Conservation (phyloP, 441 rosid genomes). For the Rhodomyrtus psidioides region DNA sequence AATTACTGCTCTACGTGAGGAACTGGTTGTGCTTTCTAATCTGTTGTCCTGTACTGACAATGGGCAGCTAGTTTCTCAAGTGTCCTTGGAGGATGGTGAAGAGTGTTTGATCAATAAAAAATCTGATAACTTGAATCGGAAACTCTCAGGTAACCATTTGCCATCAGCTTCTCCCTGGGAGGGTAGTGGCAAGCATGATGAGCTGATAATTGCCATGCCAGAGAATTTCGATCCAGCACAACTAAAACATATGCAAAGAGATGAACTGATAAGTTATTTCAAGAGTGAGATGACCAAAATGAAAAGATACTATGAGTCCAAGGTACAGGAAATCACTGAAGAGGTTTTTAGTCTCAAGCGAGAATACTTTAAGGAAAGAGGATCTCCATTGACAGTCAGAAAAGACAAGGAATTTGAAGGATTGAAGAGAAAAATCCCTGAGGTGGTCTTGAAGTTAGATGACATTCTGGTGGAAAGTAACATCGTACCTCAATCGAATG, state of each 20-base stretch:
- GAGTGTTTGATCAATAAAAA: constrained; percentile 22
- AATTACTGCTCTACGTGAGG: constrained; percentile 58
- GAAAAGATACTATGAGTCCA: constrained; percentile 70
- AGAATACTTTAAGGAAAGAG: constrained; percentile 52
- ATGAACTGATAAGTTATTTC: constrained; percentile 40
- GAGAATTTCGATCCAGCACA: constrained; percentile 42
- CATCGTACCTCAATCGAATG: constrained; percentile 20
- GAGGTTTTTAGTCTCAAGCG: constrained; percentile 48
- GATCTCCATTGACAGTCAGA: constrained; percentile 36
- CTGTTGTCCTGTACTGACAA: constrained; percentile 40
- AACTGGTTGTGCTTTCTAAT: constrained; percentile 55
- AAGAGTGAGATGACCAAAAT: constrained; percentile 72
- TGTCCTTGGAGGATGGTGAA: constrained; percentile 45
- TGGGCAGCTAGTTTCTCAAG: constrained; percentile 36
- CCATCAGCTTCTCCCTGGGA: constrained; percentile 33
- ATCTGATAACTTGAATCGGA: constrained; percentile 42
- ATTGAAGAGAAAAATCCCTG: constrained; percentile 67
- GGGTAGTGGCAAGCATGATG: constrained; percentile 64
- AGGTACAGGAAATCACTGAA: constrained; percentile 60
- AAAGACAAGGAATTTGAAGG: constrained; percentile 76
- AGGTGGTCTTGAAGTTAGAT: constrained; percentile 50
- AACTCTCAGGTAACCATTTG: constrained; percentile 46
- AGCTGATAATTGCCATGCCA: constrained; percentile 28
- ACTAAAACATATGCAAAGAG: constrained; percentile 34
- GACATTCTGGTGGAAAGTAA: constrained; percentile 47